These are phyloP conservation scores for Solanum hybrid DNA, from an alignment of 305 asterid genomes.

Conservation along the genomic window DNA sequence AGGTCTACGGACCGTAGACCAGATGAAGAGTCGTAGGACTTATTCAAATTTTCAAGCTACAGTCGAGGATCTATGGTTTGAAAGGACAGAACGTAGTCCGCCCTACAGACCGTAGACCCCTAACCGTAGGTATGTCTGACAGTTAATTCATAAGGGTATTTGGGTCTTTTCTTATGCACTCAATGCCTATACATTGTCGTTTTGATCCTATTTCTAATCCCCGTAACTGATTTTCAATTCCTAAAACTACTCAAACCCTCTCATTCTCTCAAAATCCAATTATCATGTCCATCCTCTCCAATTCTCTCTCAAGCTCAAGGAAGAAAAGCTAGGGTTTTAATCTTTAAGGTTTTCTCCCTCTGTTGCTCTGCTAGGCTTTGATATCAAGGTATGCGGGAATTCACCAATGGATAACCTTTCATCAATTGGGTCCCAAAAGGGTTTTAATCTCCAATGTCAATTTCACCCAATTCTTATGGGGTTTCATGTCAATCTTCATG, in stretches of 20 bases:
- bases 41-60: no score
- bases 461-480: neutral
- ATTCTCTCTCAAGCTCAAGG: neutral
- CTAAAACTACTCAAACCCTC: neutral
- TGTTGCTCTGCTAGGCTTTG: neutral
- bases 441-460: neutral
- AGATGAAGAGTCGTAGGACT: no score
- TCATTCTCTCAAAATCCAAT: neutral
- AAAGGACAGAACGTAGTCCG: no score
- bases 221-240: neutral
- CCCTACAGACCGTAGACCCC: no score
- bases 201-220: no score
- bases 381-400: neutral
- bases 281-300: neutral
- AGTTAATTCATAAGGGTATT: no score
- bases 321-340: neutral
- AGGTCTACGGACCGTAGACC: no score
- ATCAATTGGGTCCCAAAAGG: neutral
- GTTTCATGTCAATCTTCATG: neutral
- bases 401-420: neutral
- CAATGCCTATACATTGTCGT: no score
- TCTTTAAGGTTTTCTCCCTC: neutral
- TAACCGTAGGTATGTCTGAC: no score
- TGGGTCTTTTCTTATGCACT: no score
- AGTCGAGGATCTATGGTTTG: no score